Base-by-base conservation (phyloP, 371 early-diverging fungal genomes). In the Mortierella sp. region DNA sequence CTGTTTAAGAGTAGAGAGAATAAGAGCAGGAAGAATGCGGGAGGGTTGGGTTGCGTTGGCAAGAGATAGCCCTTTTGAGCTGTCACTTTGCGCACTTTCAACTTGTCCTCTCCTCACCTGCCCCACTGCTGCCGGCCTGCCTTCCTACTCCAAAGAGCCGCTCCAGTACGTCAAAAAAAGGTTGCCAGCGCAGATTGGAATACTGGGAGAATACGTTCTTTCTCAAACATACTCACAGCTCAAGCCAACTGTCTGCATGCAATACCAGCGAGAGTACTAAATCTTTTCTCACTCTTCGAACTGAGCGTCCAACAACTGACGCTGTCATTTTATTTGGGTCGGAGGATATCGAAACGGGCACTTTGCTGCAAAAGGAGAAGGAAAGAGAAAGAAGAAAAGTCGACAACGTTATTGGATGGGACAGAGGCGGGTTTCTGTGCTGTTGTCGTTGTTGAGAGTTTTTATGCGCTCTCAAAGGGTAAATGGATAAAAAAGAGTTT, bases 41-140 rank as follows among this genome's bases (percentile, higher is more conserved):
- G 26, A 26, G 48, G 48, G 48, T 57, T 14, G 31, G 31, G 13
- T 60, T 31, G 31, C 3, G 31, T 31, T 3, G 31, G 4, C 31
- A 60, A 60, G 31, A 60, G 60, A 60, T 60, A 60, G 60, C 60
- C 60, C 31, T 60, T 60, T 60, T 60, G 60, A 21, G 19, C 38
- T 31, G 65, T 9, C 38, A 65, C 31, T 60, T 38, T 65, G 65
- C 65, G 65, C 21, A 65, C 65, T 65, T 65, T 65, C 21, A 65
- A 65, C 38, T 38, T 14, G 7, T 28, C 60, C 31, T 13, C 11
- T 5, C 11, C 57, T 26, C 48, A 14, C 48, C 14, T 10, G 4
- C 45, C 45, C 45, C 45, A 45, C 45, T 45, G 26, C 60, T 34
- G 31, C 28, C n/a, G 11, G 31, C 31, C 31, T 65, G 38, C 16